A percentile compares a stretch with the other conserved stretches of the same genome.
These are phyloP conservation scores for Aspergillus coremiiformis DNA, from an alignment of 495 filamentous ascomycete species.

Conservation along the genomic window DNA sequence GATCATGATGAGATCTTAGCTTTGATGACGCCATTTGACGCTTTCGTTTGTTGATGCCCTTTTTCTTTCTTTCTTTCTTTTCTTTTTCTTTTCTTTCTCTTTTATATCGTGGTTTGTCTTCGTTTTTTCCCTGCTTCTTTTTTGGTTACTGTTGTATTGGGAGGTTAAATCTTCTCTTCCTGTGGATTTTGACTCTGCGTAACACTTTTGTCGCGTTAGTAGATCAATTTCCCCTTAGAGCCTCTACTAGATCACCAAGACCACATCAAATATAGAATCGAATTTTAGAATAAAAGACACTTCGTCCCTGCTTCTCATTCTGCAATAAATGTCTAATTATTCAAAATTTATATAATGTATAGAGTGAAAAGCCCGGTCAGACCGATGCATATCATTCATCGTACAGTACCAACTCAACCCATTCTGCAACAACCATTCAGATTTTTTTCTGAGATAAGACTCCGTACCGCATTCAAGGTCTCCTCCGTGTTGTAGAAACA, in stretches of 20 bases:
- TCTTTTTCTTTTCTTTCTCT: background rate
- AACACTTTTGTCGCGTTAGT: too few relatives aligned
- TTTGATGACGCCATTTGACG: constrained; percentile 28
- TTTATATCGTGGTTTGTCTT: too few relatives aligned
- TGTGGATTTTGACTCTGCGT: too few relatives aligned
- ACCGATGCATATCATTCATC: background rate
- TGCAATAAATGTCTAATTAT: too few relatives aligned
- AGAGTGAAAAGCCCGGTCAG: background rate
- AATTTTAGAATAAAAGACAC: too few relatives aligned
- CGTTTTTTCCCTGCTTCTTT: background rate
- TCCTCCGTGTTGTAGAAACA: background rate
- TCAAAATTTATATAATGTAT: too few relatives aligned
- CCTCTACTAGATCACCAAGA: too few relatives aligned
- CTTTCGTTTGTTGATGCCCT: background rate
- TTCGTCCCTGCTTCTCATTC: too few relatives aligned
- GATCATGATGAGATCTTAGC: constrained; percentile 20
- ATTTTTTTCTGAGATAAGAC: background rate
- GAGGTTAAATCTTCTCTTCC: too few relatives aligned
- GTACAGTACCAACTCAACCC: background rate
- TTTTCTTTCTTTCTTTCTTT: constrained; percentile 1
- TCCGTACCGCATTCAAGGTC: background rate
- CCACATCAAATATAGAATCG: too few relatives aligned
- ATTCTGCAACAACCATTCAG: background rate
- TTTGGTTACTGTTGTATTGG: background rate
- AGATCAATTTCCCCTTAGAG: too few relatives aligned